Evolutionary conservation across 2,329 filamentous ascomycete species (phyloP).

Genomic region (Alternaria metachromatica): DNA sequence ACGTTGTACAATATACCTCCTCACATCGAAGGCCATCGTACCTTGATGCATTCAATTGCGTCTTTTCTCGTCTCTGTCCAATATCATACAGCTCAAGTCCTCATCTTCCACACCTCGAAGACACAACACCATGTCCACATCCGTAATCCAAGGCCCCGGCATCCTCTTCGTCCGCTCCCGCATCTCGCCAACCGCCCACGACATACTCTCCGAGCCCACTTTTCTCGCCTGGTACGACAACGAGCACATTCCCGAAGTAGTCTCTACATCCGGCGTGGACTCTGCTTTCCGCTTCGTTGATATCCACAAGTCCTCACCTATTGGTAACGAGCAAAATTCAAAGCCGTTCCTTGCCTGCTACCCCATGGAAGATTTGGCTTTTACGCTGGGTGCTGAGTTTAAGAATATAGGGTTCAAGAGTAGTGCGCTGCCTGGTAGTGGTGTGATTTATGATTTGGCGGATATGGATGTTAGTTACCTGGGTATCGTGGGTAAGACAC

Average conservation of each 20-base stretch:
- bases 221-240: slow-evolving; percentile 51
- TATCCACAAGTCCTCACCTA: slow-evolving; percentile 25
- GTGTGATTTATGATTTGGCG: slow-evolving; percentile 38
- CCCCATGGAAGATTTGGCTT: slow-evolving; percentile 46
- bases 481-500: slow-evolving; percentile 21
- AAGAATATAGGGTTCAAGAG: slow-evolving; percentile 44
- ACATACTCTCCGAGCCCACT: slow-evolving; percentile 40
- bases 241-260: slow-evolving; percentile 50
- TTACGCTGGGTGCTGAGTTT: slow-evolving; percentile 45
- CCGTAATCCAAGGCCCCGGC: slow-evolving; percentile 15
- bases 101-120: background rate
- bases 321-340: slow-evolving; percentile 10
- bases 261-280: slow-evolving; percentile 43
- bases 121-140: background rate
- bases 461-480: slow-evolving; percentile 40
- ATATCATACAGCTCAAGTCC: no score
- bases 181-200: slow-evolving; percentile 29
- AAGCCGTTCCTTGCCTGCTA: slow-evolving; percentile 50
- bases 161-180: slow-evolving; percentile 25
- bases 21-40: no score
- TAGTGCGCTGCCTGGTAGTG: slow-evolving; percentile 34
- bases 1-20: background rate
- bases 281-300: slow-evolving; percentile 45
- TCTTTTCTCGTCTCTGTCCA: no score
- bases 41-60: no score